Evolutionary conservation across 2,329 filamentous ascomycete species (phyloP), one percentile per base, ranked within the genome.

Genomic region (Chrysoporthe cubensis): DNA sequence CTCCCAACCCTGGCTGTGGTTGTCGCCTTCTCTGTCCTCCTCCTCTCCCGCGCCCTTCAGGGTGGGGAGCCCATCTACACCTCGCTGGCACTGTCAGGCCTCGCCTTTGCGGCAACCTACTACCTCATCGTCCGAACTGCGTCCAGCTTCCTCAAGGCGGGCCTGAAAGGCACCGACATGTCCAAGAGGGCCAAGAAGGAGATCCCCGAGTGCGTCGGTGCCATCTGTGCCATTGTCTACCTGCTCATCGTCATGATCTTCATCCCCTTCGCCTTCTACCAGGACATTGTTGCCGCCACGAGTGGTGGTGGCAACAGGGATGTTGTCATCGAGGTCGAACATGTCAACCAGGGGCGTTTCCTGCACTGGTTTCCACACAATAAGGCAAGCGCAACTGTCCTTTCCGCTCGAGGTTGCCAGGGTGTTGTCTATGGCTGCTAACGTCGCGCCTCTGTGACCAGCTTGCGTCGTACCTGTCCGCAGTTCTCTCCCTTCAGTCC

Each of bases 191-290:
- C 88, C 74, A 88, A 88, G 72, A 85, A 85, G 69, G 93, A 96
- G 79, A 91, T 97, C 74, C 96, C 96, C 32, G 96, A 99, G 80
- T 95, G 92, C 72, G 97, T 99, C 94, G 96, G 96, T 42, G 93
- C 93, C 67, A 87, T 99, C 37, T 96, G 93, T 76, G 96, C 95
- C 9, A 88, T 96, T 72, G 94, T 98, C 37, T 98, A 98, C 80
- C 85, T 99, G 56, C 85, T 99, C 72, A 87, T 90, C 62, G 86
- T 98, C 72, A 96, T 98, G 72, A 82, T 93, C 71, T 99, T 99
- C 78, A 94, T 98, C 68, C 96, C 96, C 0, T 97, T 97, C 79
- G 92, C 94, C 1, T 98, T 99, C 79, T 98, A 97, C 84, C 97
- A 97, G 80, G 95, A 98, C 77, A 96, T 99, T 72, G 94, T 97